Evolutionary conservation across 768 basidiomycete genomes (phyloP).

Genomic region (Lanmaoa rubissima): DNA sequence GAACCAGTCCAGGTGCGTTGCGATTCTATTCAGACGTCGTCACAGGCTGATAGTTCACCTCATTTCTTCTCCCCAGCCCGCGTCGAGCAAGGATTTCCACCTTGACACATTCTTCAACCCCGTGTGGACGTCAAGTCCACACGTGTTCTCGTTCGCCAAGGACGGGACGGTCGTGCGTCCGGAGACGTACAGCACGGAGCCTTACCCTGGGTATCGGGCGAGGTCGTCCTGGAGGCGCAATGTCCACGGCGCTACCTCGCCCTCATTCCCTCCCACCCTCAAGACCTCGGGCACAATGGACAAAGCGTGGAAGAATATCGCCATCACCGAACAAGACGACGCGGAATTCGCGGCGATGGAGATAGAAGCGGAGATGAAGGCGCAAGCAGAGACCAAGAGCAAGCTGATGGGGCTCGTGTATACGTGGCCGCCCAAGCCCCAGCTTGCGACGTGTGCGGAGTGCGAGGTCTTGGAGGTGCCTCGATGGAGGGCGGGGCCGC

Average conservation of each 20-base stretch:
- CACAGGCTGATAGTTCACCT: background rate
- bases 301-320: slow-evolving; percentile 32
- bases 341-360: slow-evolving; percentile 12
- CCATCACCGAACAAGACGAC: slow-evolving; percentile 29
- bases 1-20: slow-evolving; percentile 1
- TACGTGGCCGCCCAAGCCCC: slow-evolving; percentile 25
- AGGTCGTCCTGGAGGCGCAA: background rate
- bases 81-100: slow-evolving; percentile 44
- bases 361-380: background rate
- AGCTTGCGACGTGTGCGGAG: background rate
- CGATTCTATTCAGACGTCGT: background rate
- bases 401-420: slow-evolving; percentile 9
- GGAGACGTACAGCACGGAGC: background rate
- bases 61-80: background rate
- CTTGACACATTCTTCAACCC: slow-evolving; percentile 44
- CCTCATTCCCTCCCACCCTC: background rate
- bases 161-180: slow-evolving; percentile 18
- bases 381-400: background rate
- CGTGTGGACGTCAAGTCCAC: slow-evolving; percentile 34
- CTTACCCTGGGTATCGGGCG: background rate
- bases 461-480: slow-evolving; percentile 1
- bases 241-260: no score
- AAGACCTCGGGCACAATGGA: background rate
- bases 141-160: slow-evolving; percentile 22
- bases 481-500: background rate